Evolutionary conservation across 352 stramenopile genomes (phyloP), one percentile per base, ranked within the genome.

Genomic region (Pythium vanterpoolii): DNA sequence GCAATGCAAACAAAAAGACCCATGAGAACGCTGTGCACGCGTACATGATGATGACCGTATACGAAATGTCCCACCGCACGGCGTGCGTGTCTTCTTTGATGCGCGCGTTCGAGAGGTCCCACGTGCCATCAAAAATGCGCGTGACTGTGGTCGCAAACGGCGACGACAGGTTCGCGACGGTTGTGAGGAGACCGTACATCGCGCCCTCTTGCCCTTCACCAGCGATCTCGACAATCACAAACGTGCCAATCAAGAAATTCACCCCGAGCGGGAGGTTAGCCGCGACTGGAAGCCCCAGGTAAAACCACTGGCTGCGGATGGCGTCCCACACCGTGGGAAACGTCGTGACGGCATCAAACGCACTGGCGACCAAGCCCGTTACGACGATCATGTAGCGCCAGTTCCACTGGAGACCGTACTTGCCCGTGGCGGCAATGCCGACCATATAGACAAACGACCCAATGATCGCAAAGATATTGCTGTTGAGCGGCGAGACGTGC

Each of bases 181-280:
- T 80, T 18, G 74, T 83, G 21, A 78, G 18, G 9, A 83, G 52
- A 9, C 72, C 69, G 54, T 79, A 83, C 39, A 72, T 56, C 2
- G 69, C 69, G 16, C 68, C 69, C 56, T 80, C 74, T n/a, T 76
- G 70, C 9, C 69, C 66, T 16, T 72, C 56, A 19, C 71, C 66
- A 0, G 66, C 60, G n/a, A 83, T 49, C 33, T 83, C 74, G 13
- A 83, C 69, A 19, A 62, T 55, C 9, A 55, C 44, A 19, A 43
- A 62, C 0, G 44, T 50, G 4, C 33, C 31, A 28, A 62, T 33
- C 50, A 77, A 65, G 31, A 72, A 82, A 13, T 48, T 64, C 44
- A 79, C 56, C 30, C 68, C 68, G 21, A 62, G 40, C n/a, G 68
- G 68, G 0, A 82, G 19, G 9, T 79, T 34, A 4, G 61, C 47